A percentile compares a stretch with the other conserved stretches of the same genome.
These are phyloP conservation scores for Staphylotrichum tortipilum DNA, from an alignment of 495 filamentous ascomycete species.

Conservation along the genomic window DNA sequence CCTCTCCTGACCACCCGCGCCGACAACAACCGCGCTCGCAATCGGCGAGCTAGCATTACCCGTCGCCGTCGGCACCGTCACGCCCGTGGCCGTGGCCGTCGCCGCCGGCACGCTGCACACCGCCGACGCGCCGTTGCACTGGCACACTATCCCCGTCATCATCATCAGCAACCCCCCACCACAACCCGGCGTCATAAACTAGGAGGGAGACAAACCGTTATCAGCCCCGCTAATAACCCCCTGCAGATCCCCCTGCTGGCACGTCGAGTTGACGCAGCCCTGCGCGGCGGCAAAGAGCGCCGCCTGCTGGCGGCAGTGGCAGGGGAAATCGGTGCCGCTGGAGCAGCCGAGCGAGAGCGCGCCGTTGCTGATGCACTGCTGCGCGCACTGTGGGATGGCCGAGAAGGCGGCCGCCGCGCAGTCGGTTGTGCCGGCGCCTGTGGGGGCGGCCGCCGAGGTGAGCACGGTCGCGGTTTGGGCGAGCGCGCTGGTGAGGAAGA, in stretches of 20 bases:
- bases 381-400: slow-evolving; percentile 24
- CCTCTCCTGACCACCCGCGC: no score
- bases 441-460: background rate
- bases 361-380: slow-evolving; percentile 22
- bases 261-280: slow-evolving; percentile 20
- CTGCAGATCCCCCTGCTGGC: slow-evolving; percentile 14
- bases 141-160: no score
- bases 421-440: background rate
- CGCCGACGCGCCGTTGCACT: no score
- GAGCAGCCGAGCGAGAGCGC: slow-evolving; percentile 22
- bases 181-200: no score
- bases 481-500: background rate
- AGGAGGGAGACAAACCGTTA: no score
- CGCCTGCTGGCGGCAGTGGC: slow-evolving; percentile 24
- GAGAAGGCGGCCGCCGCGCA: slow-evolving; percentile 21
- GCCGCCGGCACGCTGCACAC: no score
- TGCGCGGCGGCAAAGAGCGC: slow-evolving; percentile 21
- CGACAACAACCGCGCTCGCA: no score
- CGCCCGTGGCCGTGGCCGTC: no score
- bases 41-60: no score
- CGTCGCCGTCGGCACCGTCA: no score
- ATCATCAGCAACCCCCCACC: no score
- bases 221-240: slow-evolving; percentile 11
- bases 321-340: slow-evolving; percentile 22
- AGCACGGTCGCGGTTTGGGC: no score